Conservation (phyloP, 805 yeast species). For the Starmerella gropengiesseri region DNA sequence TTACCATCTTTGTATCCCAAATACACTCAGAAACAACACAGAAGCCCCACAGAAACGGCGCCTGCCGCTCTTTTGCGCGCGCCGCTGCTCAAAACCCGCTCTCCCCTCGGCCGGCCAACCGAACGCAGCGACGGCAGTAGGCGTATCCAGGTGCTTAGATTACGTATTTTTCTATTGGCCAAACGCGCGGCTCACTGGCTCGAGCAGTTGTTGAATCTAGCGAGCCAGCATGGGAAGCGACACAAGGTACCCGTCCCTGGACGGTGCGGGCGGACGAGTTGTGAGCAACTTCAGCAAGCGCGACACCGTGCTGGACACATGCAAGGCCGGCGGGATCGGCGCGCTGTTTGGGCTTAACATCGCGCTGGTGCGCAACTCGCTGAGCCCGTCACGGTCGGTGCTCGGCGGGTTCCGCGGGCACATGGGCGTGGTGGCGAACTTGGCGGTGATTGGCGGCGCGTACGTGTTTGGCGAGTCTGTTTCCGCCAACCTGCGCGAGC, state of each 20-base stretch:
- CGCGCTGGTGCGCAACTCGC: conserved; percentile 35
- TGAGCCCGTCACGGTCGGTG: conserved; percentile 27
- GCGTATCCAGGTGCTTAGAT: conserved; percentile 3
- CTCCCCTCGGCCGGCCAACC: too few species aligned
- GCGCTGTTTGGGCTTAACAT: conserved; percentile 40
- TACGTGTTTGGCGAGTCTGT: conserved; percentile 36
- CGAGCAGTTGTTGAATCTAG: too few species aligned
- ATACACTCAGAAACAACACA: too few species aligned
- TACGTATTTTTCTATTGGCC: conserved; percentile 15
- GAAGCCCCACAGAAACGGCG: too few species aligned
- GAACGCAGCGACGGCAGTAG: neutral
- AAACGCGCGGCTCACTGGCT: neutral
- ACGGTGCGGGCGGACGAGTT: conserved; percentile 24
- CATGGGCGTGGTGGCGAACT: conserved; percentile 24
- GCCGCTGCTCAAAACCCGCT: too few species aligned
- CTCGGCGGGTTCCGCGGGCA: conserved; percentile 26
- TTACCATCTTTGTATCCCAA: too few species aligned
- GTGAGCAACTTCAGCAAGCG: conserved; percentile 44
- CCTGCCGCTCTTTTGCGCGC: too few species aligned
- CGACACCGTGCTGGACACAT: conserved; percentile 43
- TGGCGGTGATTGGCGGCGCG: conserved; percentile 42
- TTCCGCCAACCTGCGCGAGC: conserved; percentile 49
- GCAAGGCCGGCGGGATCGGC: conserved; percentile 37
- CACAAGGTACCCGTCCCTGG: conserved; percentile 22
- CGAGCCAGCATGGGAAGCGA: conserved; percentile 15